phyloP scores from a whole-genome alignment of 2,329 filamentous ascomycete genomes.

The Alternaria longipes region DNA sequence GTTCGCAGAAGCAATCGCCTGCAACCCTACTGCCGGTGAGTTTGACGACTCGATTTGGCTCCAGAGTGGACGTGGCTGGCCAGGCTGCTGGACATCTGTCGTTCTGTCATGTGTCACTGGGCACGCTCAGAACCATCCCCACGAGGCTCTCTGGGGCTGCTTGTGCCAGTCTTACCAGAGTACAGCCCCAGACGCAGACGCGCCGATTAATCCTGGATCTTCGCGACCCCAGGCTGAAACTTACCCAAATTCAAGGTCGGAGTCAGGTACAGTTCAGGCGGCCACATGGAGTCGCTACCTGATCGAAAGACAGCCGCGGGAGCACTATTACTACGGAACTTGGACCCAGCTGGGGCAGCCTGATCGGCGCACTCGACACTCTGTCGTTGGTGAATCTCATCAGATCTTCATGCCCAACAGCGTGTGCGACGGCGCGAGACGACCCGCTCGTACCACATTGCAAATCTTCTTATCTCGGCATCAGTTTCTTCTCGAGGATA shows the following conservation, averaged over 20 bases:
- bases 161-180: not conserved
- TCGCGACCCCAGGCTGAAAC: not conserved
- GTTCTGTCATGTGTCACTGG: constrained; percentile 17
- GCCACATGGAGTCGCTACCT: constrained; percentile 20
- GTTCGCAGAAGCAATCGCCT: constrained; percentile 15
- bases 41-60: not conserved
- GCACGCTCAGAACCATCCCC: constrained; percentile 10
- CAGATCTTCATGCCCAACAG: constrained; percentile 25
- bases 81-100: not conserved
- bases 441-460: constrained; percentile 25
- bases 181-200: constrained; percentile 3
- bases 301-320: constrained; percentile 24
- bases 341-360: constrained; percentile 16
- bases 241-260: constrained; percentile 3
- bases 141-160: constrained; percentile 2
- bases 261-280: constrained; percentile 16
- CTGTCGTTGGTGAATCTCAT: constrained; percentile 16
- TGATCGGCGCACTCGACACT: constrained; percentile 29
- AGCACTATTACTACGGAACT: constrained; percentile 3
- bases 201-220: not conserved
- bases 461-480: not conserved
- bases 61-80: not conserved
- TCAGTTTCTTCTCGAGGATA: not conserved
- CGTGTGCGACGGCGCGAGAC: constrained; percentile 23
- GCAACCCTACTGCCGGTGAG: not conserved